Percentiles rank a stretch among this genome's conserved stretches.
Conservation (phyloP, 768 basidiomycete genomes). For the Auricularia sp. region DNA sequence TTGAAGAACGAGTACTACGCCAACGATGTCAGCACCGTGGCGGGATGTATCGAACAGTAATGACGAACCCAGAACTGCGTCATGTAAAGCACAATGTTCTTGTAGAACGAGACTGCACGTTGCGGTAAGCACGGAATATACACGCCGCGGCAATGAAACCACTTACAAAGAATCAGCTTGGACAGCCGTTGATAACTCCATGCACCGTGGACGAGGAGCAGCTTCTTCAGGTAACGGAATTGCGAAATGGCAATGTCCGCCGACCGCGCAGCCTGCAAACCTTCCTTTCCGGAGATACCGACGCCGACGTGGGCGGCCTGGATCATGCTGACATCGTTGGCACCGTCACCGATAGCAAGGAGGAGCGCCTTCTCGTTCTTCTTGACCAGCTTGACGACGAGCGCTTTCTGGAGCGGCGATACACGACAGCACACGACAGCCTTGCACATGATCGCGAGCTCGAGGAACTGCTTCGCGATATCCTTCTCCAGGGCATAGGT, state of each 20-base stretch:
- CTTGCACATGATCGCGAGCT: constrained; percentile 95
- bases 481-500: constrained; percentile 91
- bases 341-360: constrained; percentile 96
- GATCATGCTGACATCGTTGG: constrained; percentile 99
- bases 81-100: constrained; percentile 97
- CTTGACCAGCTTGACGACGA: constrained; percentile 98
- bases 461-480: constrained; percentile 79
- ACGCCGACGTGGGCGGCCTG: constrained; percentile 97
- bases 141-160: no score
- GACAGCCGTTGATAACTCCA: constrained; percentile 97
- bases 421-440: constrained; percentile 99
- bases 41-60: no score
- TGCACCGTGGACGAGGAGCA: constrained; percentile 91
- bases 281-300: constrained; percentile 97
- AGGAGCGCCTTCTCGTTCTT: constrained; percentile 88
- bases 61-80: constrained; percentile 75
- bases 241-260: constrained; percentile 98
- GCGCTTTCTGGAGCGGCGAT: constrained; percentile 92
- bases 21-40: no score
- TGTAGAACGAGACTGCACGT: constrained; percentile 86
- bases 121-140: no score
- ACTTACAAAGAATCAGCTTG: constrained; percentile 89
- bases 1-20: constrained; percentile 86
- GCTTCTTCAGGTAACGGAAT: constrained; percentile 90
- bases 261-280: constrained; percentile 95